Evolutionary conservation across 2,329 filamentous ascomycete species (phyloP), one percentile per base, ranked within the genome.

Genomic region (Alternaria angustiovoidea): DNA sequence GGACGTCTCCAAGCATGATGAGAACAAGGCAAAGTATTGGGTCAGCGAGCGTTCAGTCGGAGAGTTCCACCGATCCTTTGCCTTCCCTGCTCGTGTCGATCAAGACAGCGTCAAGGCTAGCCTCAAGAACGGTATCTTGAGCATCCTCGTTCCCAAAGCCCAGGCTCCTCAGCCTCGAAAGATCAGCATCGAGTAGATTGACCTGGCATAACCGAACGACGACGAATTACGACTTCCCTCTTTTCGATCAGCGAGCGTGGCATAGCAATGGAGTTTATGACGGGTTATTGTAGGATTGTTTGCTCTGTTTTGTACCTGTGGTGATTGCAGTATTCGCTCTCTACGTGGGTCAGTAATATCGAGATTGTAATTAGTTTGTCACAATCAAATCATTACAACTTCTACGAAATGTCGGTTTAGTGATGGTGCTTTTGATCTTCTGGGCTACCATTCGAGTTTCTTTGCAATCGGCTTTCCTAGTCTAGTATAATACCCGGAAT

Each of bases 21-120:
- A 81, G 44, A 62, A 79, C 70, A 88, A 87, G 79, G 65, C 81
- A 69, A 89, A 87, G 79, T 94, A 89, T 84, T 94, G 91, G 91
- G 81, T 87, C 55, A 83, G 80, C 54, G 87, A 89, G 75, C 85
- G 87, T 67, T 83, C 81, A 1, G 79, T 87, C 12, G 87, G 87
- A 64, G 82, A 85, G 54, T 89, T 89, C 78, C 82, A 84, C 61
- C 83, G 87, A 68, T 81, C 80, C 48, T 89, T 89, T 76, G 81
- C 77, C 59, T 89, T 89, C 80, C 86, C 87, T 1, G 77, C 78
- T 2, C 79, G 83, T 32, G 83, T 89, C 51, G 82, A 88, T 64
- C 86, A 88, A 70, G 86, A 89, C 32, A 80, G 76, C n/a, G 87
- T 89, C 67, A 87, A 84, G 77, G 87, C 87, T 20, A 84, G 78